Evolutionary conservation across 2,329 filamentous ascomycete genomes (phyloP).

Genomic region (Botryotinia convoluta): DNA sequence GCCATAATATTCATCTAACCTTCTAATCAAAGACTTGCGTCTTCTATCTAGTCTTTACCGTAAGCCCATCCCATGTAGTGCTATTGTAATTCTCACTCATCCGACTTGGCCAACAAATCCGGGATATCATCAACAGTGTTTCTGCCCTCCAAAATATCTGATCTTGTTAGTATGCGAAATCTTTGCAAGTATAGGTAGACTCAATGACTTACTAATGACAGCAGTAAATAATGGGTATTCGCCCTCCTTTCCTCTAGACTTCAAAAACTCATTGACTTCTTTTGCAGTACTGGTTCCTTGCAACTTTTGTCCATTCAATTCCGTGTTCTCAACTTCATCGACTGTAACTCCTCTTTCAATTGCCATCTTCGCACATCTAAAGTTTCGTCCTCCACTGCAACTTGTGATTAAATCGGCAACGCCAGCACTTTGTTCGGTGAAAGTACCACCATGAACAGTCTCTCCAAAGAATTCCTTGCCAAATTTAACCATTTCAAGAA

Average conservation of each 20-base stretch:
- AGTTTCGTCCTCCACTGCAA: slow-evolving; percentile 89
- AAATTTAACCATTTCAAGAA: slow-evolving; percentile 96
- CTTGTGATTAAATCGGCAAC: slow-evolving; percentile 95
- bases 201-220: slow-evolving; percentile 53
- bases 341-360: slow-evolving; percentile 77
- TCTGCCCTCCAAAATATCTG: slow-evolving; percentile 71
- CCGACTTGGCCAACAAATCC: slow-evolving; percentile 44
- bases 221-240: slow-evolving; percentile 93
- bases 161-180: slow-evolving; percentile 3
- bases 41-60: slow-evolving; percentile 11
- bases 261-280: slow-evolving; percentile 88
- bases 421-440: slow-evolving; percentile 94
- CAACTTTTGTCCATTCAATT: slow-evolving; percentile 94
- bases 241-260: slow-evolving; percentile 69
- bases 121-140: slow-evolving; percentile 78
- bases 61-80: not conserved
- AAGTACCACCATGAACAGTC: slow-evolving; percentile 76
- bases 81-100: slow-evolving; percentile 21
- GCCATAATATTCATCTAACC: not conserved
- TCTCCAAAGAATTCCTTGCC: slow-evolving; percentile 89
- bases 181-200: not conserved
- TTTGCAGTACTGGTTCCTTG: slow-evolving; percentile 90
- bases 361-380: slow-evolving; percentile 86
- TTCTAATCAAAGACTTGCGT: slow-evolving; percentile 17
- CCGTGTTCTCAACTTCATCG: slow-evolving; percentile 80